Base-by-base conservation (phyloP, 2,329 filamentous ascomycete species). In the Sclerotiophoma versabilis region DNA sequence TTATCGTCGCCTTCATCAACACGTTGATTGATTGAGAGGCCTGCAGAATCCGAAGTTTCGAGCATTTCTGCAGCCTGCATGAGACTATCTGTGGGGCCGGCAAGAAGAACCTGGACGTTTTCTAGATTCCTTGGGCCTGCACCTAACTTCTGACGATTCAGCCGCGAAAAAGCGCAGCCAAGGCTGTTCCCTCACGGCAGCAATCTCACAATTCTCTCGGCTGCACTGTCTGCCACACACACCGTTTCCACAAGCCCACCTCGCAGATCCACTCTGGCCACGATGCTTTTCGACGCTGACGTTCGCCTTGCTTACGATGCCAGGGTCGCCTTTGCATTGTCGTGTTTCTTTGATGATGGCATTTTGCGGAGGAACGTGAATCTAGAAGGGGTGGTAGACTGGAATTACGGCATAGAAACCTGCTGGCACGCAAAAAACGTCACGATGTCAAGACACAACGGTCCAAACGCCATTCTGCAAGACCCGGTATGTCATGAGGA, bases 121-220 rank as follows among this genome's bases (percentile, higher is more conserved):
- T 66, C 60, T 68, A 67, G 65, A 60, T 58, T 60, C 27, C 56
- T 58, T 52, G n/a, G 57, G 57, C 55, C 61, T 65, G 65, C 63
- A 63, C 41, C 63, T 63, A 39, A 54, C 44, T 44, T 48, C 38
- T 61, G 45, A 57, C 50, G 48, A 47, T 50, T 63, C 63, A 63
- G 62, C 65, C 63, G 63, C 55, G 42, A 46, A 36, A 68, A 68
- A 57, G 61, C 61, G 65, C 55, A 52, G 64, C 64, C 62, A 63
- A 65, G 59, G 29, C 44, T 58, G 20, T 46, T 41, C 60, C 53
- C 53, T 56, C 61, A 62, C 66, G 49, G 54, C 58, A 60, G 58
- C 58, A 34, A 49, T 50, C 30, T 33, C 29, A 41, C 42, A 27
- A 49, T 57, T 47, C 14, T 49, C 51, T 49, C 37, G 52, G 46